Base-by-base conservation (phyloP, 257 asterid genomes). In the Nicotiana paniculata region DNA sequence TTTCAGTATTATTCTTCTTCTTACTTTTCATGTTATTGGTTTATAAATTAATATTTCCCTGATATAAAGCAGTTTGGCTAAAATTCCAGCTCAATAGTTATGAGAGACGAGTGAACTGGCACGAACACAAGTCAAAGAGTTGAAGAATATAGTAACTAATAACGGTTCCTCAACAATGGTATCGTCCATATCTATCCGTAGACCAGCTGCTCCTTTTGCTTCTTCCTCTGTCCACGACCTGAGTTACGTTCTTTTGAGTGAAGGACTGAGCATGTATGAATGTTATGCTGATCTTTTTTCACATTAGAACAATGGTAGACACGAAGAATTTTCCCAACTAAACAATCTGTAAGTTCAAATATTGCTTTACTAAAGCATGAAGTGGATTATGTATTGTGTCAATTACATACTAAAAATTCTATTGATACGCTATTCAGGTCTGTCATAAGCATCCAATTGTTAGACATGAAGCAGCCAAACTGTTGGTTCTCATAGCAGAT, bases 261-360 rank as follows among this genome's bases (percentile, higher is more conserved):
- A 92, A 85, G 86, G 82, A 53, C 87, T 86, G 86, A 84, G 93
- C 84, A 95, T 95, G 98, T 91, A 92, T 54, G 98, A 90, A 86
- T 93, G 97, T 1, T 95, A 93, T 86, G 93, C 86, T 82, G 95
- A 95, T 77, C 94, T 95, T 84, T 95, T 95, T 89, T 97, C 97
- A 53, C 97, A 92, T 79, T 91, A 97, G 32, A 95, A 95, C 83
- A 84, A 92, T 81, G 94, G 95, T 58, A 88, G 85, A 61, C 92
- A 92, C 66, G 89, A 93, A 84, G 97, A 77, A 64, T 90, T 26
- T 88, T 94, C 76, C 97, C 94, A 79, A 93, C 90, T 51, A 88
- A 93, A 55, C 97, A 95, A 86, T 93, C 97, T 63, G 84, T 95
- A 77, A 86, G 90, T 86, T 91, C 94, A 84, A 85, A 85, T 35